A percentile compares a stretch with the other conserved stretches of the same genome.
phyloP scores from a whole-genome alignment of 345 rosid species.

The Euphorbia tirucalli region DNA sequence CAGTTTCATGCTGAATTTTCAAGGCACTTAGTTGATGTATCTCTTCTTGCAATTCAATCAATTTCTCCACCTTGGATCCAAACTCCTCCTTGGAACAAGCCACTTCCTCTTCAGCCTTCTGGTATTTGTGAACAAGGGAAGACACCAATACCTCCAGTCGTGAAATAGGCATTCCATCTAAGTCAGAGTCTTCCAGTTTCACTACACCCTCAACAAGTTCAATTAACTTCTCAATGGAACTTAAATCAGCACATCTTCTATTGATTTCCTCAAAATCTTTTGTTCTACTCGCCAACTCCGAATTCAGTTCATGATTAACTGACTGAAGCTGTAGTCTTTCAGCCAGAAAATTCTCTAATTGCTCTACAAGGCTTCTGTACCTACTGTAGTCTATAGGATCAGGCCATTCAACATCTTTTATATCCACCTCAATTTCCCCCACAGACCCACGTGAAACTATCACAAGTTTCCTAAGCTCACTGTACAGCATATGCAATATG shows the following conservation, averaged over 20 bases:
- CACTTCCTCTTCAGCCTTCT: conserved; percentile 44
- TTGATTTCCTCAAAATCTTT: conserved; percentile 54
- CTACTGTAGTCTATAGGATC: conserved; percentile 44
- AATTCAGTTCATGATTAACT: conserved; percentile 49
- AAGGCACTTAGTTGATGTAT: conserved; percentile 37
- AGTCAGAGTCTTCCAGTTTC: conserved; percentile 42
- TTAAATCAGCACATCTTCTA: conserved; percentile 41
- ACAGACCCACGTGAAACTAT: conserved; percentile 36
- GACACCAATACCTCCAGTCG: conserved; percentile 60
- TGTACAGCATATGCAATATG: conserved; percentile 39
- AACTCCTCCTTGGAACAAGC: conserved; percentile 35
- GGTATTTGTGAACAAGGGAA: conserved; percentile 60
- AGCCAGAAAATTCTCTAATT: conserved; percentile 45
- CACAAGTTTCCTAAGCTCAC: conserved; percentile 48
- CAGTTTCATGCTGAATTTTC: conserved; percentile 59
- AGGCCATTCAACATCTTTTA: conserved; percentile 31
- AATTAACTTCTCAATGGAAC: conserved; percentile 50
- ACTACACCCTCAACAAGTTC: conserved; percentile 55
- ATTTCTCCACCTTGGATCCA: conserved; percentile 45
- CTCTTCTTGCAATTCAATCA: conserved; percentile 49
- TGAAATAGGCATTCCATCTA: conserved; percentile 40
- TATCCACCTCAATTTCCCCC: conserved; percentile 27
- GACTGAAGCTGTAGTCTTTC: conserved; percentile 60
- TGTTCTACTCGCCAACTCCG: conserved; percentile 46
- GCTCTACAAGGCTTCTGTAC: conserved; percentile 46